phyloP scores from a whole-genome alignment of 139 green algal species.

The Chlamydomonas sphaeroides region DNA sequence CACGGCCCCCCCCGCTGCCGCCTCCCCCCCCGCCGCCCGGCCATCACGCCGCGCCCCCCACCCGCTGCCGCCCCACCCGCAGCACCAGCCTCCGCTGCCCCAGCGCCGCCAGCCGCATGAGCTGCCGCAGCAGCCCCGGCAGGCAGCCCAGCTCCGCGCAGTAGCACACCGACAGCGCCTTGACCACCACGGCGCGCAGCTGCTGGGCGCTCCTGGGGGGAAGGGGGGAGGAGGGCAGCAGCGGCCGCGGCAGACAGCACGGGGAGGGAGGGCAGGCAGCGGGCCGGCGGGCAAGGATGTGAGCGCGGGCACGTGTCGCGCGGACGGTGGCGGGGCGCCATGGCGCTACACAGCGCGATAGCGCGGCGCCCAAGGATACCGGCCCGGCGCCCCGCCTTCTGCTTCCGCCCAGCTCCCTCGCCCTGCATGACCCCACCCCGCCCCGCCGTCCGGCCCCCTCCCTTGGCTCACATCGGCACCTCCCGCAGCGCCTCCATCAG shows the following conservation, averaged over 20 bases:
- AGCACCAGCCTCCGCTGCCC: conserved; percentile 17
- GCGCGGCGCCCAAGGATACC: too few species aligned
- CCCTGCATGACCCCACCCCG: too few species aligned
- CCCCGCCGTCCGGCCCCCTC: too few species aligned
- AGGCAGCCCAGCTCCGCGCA: conserved; percentile 1
- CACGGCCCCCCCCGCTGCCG: not conserved
- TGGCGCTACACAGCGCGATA: too few species aligned
- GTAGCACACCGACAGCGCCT: not conserved
- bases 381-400: too few species aligned
- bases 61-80: not conserved
- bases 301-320: too few species aligned
- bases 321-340: too few species aligned
- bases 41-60: too few species aligned
- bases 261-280: not conserved
- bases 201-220: not conserved
- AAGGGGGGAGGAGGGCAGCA: too few species aligned
- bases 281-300: too few species aligned
- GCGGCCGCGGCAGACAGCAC: not conserved
- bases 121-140: conserved; percentile 32
- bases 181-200: not conserved
- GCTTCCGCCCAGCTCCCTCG: too few species aligned
- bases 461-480: conserved; percentile 5
- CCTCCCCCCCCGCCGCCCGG: too few species aligned
- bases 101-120: conserved; percentile 27
- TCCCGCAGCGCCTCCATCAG: conserved; percentile 38